phyloP scores from a whole-genome alignment of 768 basidiomycete species.

The Kwoniella pini region DNA sequence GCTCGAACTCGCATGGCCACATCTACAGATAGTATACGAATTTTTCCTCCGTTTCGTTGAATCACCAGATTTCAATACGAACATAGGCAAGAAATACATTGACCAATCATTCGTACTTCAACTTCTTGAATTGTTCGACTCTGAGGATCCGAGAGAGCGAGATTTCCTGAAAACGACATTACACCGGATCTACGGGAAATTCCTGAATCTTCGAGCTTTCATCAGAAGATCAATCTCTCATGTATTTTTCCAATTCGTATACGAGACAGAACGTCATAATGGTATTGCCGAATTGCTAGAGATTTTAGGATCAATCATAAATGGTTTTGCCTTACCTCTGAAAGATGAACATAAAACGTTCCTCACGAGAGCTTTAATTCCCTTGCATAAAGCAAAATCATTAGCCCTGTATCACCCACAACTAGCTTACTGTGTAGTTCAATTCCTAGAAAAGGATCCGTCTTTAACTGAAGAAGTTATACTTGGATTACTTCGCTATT shows the following conservation, averaged over 20 bases:
- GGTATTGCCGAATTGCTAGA: conserved; percentile 97
- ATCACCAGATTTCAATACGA: conserved; percentile 96
- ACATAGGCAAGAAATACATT: conserved; percentile 94
- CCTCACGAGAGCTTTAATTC: conserved; percentile 87
- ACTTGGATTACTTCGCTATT: conserved; percentile 90
- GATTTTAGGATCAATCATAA: conserved; percentile 98
- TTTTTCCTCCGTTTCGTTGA: conserved; percentile 99
- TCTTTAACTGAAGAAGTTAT: conserved; percentile 91
- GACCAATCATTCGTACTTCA: conserved; percentile 89
- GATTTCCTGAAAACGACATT: conserved; percentile 99
- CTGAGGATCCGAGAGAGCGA: conserved; percentile 96
- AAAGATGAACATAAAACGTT: conserved; percentile 99
- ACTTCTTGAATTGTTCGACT: conserved; percentile 96
- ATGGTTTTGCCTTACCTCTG: conserved; percentile 94
- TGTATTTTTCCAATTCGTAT: conserved; percentile 98
- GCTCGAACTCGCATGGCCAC: conserved; percentile 98
- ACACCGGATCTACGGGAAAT: conserved; percentile 99
- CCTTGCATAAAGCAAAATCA: conserved; percentile 96
- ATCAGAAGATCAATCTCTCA: conserved; percentile 99
- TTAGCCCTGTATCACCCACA: conserved; percentile 99
- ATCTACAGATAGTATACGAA: conserved; percentile 98
- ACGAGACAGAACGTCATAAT: conserved; percentile 98
- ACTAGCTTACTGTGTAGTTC: conserved; percentile 97
- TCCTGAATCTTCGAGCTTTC: conserved; percentile 96
- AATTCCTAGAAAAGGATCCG: conserved; percentile 96